Percentiles rank a stretch among this genome's conserved stretches.
Conservation (phyloP, 2,329 filamentous ascomycete species). For the Verticillium isaacii region DNA sequence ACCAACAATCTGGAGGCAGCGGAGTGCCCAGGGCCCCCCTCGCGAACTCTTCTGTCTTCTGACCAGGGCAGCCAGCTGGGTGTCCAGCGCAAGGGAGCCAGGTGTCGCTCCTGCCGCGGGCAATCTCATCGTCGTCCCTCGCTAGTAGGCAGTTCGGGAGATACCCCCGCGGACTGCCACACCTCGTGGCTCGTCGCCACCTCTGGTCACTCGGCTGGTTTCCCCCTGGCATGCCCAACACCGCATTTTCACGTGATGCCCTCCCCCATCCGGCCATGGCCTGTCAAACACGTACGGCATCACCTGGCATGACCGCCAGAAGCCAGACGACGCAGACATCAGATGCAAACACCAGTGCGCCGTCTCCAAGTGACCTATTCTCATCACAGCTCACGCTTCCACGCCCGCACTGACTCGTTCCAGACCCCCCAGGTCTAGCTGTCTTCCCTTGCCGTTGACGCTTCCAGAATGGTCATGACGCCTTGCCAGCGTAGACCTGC, state of each 20-base stretch:
- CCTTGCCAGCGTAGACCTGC: neutral
- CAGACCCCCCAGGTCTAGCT: neutral
- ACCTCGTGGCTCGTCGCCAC: neutral
- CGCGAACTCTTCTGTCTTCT: neutral
- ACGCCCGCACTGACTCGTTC: neutral
- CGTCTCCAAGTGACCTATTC: neutral
- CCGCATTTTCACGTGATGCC: neutral
- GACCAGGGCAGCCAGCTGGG: neutral
- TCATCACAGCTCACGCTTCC: neutral
- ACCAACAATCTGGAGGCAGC: neutral
- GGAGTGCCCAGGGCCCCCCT: neutral
- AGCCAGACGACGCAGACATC: neutral
- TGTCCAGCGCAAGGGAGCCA: neutral
- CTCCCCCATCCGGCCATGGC: neutral
- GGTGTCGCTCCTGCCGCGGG: neutral
- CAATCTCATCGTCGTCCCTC: neutral
- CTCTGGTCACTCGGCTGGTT: neutral
- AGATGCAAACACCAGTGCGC: neutral
- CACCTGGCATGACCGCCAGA: neutral
- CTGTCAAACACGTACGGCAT: neutral
- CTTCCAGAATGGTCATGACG: neutral
- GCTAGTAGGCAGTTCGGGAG: neutral
- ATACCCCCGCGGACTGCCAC: neutral
- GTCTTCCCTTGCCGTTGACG: neutral
- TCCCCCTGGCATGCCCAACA: neutral